Evolutionary conservation across 257 asterid genomes (phyloP).

Genomic region (Solanum pinnatisectum): DNA sequence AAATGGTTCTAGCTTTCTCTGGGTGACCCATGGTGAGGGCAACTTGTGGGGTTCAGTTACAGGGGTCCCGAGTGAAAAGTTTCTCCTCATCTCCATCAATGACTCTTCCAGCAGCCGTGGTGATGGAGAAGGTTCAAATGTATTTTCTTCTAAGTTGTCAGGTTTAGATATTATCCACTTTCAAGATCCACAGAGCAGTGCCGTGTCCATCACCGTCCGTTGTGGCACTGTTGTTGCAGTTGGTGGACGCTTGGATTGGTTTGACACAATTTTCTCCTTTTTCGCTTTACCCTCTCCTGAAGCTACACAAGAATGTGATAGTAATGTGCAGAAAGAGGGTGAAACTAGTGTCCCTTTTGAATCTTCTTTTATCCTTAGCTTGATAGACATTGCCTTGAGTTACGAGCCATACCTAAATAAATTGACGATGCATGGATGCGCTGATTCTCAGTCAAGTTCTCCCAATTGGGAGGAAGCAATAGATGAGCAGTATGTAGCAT

Average conservation of each 20-base stretch:
- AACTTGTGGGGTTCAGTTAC: constrained; percentile 71
- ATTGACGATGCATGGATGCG: constrained; percentile 8
- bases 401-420: constrained; percentile 63
- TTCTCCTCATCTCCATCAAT: constrained; percentile 75
- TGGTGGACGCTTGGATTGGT: constrained; percentile 98
- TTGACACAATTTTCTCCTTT: constrained; percentile 49
- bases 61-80: constrained; percentile 46
- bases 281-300: constrained; percentile 49
- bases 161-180: constrained; percentile 67
- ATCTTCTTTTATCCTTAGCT: constrained; percentile 71
- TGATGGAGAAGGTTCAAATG: constrained; percentile 86
- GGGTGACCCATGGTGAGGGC: constrained; percentile 72
- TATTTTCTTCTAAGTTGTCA: constrained; percentile 53
- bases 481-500: constrained; percentile 46
- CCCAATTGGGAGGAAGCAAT: constrained; percentile 16
- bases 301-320: constrained; percentile 32
- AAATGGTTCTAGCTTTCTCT: constrained; percentile 50
- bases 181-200: constrained; percentile 56
- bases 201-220: constrained; percentile 48
- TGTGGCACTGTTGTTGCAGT: constrained; percentile 73
- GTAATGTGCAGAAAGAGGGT: constrained; percentile 21
- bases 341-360: constrained; percentile 19
- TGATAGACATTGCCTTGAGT: constrained; percentile 79
- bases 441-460: constrained; percentile 18
- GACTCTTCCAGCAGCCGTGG: constrained; percentile 82